Conservation (phyloP, 2,329 filamentous ascomycete genomes). For the Harringtonia lauricola region DNA sequence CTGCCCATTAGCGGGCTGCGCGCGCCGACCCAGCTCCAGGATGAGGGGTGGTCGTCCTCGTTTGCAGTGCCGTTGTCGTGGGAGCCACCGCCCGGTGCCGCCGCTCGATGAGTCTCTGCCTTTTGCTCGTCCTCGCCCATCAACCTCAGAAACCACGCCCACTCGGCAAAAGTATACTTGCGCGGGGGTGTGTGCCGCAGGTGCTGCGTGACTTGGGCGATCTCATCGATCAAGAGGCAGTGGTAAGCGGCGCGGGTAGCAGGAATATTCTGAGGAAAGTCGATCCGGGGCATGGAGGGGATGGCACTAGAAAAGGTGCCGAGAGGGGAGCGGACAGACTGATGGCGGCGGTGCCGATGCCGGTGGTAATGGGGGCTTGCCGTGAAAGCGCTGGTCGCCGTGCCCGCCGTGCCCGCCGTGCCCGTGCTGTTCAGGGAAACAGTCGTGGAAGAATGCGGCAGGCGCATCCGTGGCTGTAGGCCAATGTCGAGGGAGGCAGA, state of each 20-base stretch:
- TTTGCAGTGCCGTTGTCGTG: background rate
- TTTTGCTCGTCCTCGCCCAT: constrained; percentile 55
- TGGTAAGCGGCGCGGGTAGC: constrained; percentile 38
- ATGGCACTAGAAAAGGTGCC: background rate
- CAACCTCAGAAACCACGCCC: constrained; percentile 73
- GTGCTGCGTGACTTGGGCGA: constrained; percentile 54
- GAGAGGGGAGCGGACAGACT: background rate
- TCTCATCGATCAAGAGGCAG: constrained; percentile 60
- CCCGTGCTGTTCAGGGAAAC: too few species aligned
- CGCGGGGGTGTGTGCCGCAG: constrained; percentile 45
- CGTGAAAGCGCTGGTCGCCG: too few species aligned
- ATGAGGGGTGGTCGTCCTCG: background rate
- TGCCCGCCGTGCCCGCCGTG: too few species aligned
- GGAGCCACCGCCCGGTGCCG: too few species aligned
- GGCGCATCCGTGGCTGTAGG: too few species aligned
- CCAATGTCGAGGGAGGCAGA: background rate
- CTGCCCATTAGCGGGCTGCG: constrained; percentile 59
- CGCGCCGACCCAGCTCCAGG: constrained; percentile 65
- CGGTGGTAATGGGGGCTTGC: background rate
- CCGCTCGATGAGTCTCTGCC: constrained; percentile 32
- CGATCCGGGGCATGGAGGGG: constrained; percentile 21
- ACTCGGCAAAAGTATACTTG: constrained; percentile 71
- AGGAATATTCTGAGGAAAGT: constrained; percentile 26
- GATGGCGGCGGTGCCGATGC: background rate
- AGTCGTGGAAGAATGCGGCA: too few species aligned